Evolutionary conservation across 108 stramenopile species (phyloP), one percentile per base, ranked within the genome.

Genomic region (Skeletonema potamos): DNA sequence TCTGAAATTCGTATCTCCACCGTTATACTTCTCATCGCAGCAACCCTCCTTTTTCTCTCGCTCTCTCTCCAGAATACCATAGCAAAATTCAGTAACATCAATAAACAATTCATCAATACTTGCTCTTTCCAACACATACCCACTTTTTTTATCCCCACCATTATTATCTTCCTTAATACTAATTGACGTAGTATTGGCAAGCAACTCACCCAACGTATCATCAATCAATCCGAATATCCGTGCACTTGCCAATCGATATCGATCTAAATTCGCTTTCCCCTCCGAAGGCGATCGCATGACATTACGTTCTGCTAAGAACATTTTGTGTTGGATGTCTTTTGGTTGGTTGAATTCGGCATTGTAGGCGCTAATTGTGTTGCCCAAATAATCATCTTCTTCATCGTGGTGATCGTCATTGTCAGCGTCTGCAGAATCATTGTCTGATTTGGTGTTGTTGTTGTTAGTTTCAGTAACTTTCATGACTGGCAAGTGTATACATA

Each of bases 51-150:
- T 44, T 61, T 44, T 37, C 59, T 30, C 29, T 17, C 20, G 15
- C 54, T 32, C 62, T 41, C 3, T 70, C 9, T 20, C 29, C n/a
- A 27, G 11, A 17, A 62, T 48, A 13, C 72, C 24, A 64, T 86
- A 84, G 62, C 90, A 93, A 54, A 80, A 86, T 8, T 77, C 66
- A 6, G 89, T 89, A n/a, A 95, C 86, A 74, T 95, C 93, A 12
- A 95, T 72, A 55, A 89, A 95, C 36, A 95, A 81, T 62, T 95
- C 93, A 74, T 95, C 93, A 62, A 95, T 92, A 1, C 85, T 87
- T 0, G 93, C 93, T 54, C 87, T 75, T 74, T 95, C 93, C 65
- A 95, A 58, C 6, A 87, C 76, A 57, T 89, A 89, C 3, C 73
- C 74, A 27, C 78, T 69, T 54, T 75, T 79, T 17, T 24, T 22